A percentile compares a stretch with the other conserved stretches of the same genome.
Evolutionary conservation across 108 stramenopile genomes (phyloP).

Genomic region (Cyclotella baltica): DNA sequence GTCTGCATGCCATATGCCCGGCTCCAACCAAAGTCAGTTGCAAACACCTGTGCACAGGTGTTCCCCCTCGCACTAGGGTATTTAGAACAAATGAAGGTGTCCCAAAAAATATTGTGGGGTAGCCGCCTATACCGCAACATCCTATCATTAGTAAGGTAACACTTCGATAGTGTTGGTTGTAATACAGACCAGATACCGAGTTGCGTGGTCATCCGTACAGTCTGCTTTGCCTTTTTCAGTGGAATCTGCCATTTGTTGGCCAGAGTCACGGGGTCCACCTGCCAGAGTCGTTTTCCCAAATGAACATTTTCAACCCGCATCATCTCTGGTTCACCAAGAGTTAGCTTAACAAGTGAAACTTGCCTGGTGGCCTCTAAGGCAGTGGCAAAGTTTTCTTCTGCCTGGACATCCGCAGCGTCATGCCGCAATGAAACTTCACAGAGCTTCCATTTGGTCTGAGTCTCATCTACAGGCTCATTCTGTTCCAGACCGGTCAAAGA

Average conservation of each 20-base stretch:
- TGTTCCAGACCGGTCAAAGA: background rate
- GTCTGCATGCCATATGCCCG: constrained; percentile 38
- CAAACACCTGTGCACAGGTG: constrained; percentile 42
- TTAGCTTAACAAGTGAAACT: background rate
- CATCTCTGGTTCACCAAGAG: background rate
- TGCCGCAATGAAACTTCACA: background rate
- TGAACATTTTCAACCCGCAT: constrained; percentile 17
- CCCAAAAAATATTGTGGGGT: constrained; percentile 19
- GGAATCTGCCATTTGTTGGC: constrained; percentile 33
- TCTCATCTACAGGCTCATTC: background rate
- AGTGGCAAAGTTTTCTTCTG: constrained; percentile 22
- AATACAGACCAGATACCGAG: constrained; percentile 25
- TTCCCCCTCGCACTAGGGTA: background rate
- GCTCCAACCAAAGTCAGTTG: constrained; percentile 30
- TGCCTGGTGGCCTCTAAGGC: background rate
- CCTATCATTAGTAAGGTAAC: constrained; percentile 16
- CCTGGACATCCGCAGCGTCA: background rate
- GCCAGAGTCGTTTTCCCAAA: background rate
- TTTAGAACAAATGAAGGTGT: constrained; percentile 22
- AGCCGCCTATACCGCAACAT: constrained; percentile 37
- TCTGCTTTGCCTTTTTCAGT: constrained; percentile 26
- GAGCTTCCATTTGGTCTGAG: background rate
- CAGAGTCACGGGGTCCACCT: constrained; percentile 6
- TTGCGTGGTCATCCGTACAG: constrained; percentile 39
- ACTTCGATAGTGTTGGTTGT: constrained; percentile 15